These are phyloP conservation scores for Acer campestre DNA, from an alignment of 345 rosid species.

Conservation along the genomic window DNA sequence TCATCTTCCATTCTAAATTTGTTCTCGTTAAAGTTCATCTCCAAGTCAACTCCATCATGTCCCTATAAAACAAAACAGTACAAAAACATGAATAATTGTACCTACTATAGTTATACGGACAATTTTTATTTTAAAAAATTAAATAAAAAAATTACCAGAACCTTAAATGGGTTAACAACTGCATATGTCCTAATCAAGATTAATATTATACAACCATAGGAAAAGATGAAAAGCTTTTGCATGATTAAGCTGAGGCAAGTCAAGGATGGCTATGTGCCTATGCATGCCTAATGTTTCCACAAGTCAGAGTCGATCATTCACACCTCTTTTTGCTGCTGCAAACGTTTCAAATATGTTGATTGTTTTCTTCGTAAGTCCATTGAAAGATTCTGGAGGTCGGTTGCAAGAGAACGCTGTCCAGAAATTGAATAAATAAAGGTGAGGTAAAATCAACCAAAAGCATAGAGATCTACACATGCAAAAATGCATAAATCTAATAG, in stretches of 20 bases:
- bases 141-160: background rate
- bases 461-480: background rate
- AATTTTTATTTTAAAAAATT: background rate
- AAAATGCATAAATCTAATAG: background rate
- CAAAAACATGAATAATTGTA: background rate
- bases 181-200: background rate
- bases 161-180: background rate
- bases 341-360: conserved; percentile 82
- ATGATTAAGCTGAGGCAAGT: background rate
- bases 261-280: background rate
- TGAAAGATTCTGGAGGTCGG: conserved; percentile 84
- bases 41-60: conserved; percentile 80
- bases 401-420: conserved; percentile 77
- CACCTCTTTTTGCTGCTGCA: conserved; percentile 93
- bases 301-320: conserved; percentile 8
- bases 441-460: background rate
- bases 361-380: conserved; percentile 95
- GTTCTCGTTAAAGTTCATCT: conserved; percentile 75
- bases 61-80: conserved; percentile 29
- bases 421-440: conserved; percentile 6
- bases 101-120: background rate
- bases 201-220: background rate
- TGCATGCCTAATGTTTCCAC: background rate
- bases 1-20: conserved; percentile 64
- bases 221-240: background rate